Conservation (phyloP, 2,329 filamentous ascomycete species). For the Fusarium buxicola region DNA sequence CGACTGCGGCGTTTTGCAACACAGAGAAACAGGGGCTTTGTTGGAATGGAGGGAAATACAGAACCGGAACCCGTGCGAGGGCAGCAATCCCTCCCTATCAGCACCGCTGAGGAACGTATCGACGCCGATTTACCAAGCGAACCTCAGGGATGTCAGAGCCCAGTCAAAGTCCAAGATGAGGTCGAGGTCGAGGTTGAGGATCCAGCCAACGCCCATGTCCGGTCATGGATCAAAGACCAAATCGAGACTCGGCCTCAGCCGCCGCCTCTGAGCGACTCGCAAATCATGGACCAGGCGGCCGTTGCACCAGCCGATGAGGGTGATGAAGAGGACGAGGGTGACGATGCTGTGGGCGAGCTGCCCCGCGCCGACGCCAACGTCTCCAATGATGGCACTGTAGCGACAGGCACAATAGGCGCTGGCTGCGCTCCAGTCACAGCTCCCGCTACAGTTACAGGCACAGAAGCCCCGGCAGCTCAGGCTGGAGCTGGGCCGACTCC, state of each 20-base stretch:
- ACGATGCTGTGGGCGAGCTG: slow-evolving; percentile 31
- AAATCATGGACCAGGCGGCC: slow-evolving; percentile 7
- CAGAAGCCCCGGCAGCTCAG: slow-evolving; percentile 10
- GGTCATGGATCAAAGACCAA: slow-evolving; percentile 37
- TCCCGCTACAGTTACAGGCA: slow-evolving; percentile 6
- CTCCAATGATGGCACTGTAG: slow-evolving; percentile 20
- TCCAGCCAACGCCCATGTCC: slow-evolving; percentile 25
- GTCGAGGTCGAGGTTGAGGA: slow-evolving; percentile 14
- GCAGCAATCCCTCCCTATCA: slow-evolving; percentile 9
- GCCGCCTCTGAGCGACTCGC: slow-evolving; percentile 21
- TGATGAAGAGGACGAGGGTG: slow-evolving; percentile 17
- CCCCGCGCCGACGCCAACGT: slow-evolving; percentile 29
- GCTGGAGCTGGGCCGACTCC: slow-evolving; percentile 28
- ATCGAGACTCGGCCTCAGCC: slow-evolving; percentile 26
- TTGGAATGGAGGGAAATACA: slow-evolving; percentile 47
- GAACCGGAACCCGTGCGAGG: slow-evolving; percentile 29
- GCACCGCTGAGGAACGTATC: slow-evolving; percentile 6
- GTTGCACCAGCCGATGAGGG: slow-evolving; percentile 1
- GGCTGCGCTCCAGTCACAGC: slow-evolving; percentile 21
- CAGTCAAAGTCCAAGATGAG: slow-evolving; percentile 14
- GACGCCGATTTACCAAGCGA: slow-evolving; percentile 13
- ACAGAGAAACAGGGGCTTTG: slow-evolving; percentile 11
- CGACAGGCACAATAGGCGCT: slow-evolving; percentile 27
- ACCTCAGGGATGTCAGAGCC: slow-evolving; percentile 17
- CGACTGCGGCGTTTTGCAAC: slow-evolving; percentile 18